Evolutionary conservation across 352 stramenopile species (phyloP).

Genomic region (Globisporangium alternatum): DNA sequence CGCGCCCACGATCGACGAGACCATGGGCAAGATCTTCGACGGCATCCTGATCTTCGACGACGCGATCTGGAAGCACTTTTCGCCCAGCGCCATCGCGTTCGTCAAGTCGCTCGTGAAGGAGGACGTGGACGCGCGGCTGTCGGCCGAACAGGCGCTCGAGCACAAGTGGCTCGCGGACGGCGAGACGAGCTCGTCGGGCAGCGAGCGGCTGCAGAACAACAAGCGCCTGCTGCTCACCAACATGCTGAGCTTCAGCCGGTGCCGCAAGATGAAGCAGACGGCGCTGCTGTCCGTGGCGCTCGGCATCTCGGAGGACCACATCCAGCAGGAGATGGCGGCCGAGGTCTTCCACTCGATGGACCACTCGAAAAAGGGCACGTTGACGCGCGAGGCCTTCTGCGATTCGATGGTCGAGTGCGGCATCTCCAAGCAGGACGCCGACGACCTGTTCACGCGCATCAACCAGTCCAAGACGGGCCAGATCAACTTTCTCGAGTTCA

Average conservation of each 20-base stretch:
- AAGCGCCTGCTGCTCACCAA: slow-evolving; percentile 71
- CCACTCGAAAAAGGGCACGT: slow-evolving; percentile 72
- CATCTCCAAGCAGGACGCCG: slow-evolving; percentile 64
- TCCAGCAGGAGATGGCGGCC: slow-evolving; percentile 72
- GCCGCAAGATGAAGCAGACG: slow-evolving; percentile 73
- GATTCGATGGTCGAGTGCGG: slow-evolving; percentile 89
- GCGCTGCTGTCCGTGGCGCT: slow-evolving; percentile 69
- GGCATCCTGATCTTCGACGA: slow-evolving; percentile 71
- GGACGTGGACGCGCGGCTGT: slow-evolving; percentile 57
- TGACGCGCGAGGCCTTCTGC: slow-evolving; percentile 93
- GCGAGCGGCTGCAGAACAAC: slow-evolving; percentile 42
- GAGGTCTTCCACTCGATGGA: slow-evolving; percentile 89
- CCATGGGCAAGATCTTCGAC: slow-evolving; percentile 84
- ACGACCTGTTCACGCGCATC: slow-evolving; percentile 73
- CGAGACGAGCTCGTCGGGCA: slow-evolving; percentile 23
- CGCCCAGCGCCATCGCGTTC: slow-evolving; percentile 62
- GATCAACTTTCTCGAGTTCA: slow-evolving; percentile 96
- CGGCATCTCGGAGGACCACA: slow-evolving; percentile 66
- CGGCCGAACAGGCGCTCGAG: slow-evolving; percentile 58
- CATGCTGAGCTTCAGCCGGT: slow-evolving; percentile 75
- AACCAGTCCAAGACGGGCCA: slow-evolving; percentile 79
- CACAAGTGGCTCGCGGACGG: slow-evolving; percentile 57
- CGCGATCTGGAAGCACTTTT: slow-evolving; percentile 60
- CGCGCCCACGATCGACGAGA: slow-evolving; percentile 63
- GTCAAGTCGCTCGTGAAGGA: slow-evolving; percentile 82